phyloP scores from a whole-genome alignment of 1,284 basidiomycete species.

The Meira miltonrushii region DNA sequence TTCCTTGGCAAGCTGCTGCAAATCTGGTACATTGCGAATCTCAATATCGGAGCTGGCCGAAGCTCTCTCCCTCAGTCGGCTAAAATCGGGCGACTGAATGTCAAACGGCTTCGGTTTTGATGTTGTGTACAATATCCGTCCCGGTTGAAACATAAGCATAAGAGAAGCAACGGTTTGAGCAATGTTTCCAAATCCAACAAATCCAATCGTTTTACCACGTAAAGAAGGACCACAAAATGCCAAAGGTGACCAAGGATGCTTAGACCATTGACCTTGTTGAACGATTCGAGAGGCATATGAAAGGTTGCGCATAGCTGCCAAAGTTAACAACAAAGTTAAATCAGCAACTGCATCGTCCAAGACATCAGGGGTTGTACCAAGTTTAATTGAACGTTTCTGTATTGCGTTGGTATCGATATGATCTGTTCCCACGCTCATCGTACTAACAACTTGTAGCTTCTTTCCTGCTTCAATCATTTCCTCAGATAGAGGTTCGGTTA shows the following conservation, averaged over 20 bases:
- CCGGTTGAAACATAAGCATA: background rate
- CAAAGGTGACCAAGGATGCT: background rate
- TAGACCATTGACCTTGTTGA: background rate
- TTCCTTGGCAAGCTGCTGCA: background rate
- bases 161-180: background rate
- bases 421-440: constrained; percentile 2
- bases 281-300: background rate
- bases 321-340: background rate
- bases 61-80: no score
- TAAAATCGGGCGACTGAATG: background rate
- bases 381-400: background rate
- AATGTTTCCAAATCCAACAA: background rate
- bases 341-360: constrained; percentile 3
- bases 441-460: background rate
- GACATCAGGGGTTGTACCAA: background rate
- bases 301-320: background rate
- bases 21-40: background rate
- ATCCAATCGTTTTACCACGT: background rate
- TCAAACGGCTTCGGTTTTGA: background rate
- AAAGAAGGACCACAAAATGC: background rate
- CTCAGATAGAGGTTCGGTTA: no score
- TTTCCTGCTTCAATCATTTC: background rate
- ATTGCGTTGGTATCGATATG: background rate
- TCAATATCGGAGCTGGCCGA: background rate
- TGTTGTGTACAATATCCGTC: background rate